Percentiles rank a stretch among this genome's conserved stretches.
Evolutionary conservation across 805 yeast genomes (phyloP).

Genomic region (Hanseniaspora pseudoguilliermondii): DNA sequence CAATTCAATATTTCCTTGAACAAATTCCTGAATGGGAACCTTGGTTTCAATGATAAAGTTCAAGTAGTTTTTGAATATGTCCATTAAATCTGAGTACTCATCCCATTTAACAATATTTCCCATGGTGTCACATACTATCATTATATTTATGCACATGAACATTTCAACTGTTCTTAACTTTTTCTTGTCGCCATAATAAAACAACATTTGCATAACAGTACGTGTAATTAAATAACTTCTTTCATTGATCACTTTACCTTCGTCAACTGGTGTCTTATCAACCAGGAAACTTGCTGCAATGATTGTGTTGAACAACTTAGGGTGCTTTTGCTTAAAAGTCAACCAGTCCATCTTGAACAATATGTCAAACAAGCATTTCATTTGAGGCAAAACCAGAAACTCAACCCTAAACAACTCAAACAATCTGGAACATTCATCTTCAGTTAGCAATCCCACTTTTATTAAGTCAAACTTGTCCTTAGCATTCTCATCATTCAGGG

Average conservation of each 20-base stretch:
- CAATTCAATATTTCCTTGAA: conserved; percentile 16
- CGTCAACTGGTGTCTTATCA: conserved; percentile 20
- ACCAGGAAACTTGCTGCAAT: conserved; percentile 46
- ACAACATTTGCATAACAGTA: conserved; percentile 37
- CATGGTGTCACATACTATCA: conserved; percentile 64
- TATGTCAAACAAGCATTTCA: conserved; percentile 43
- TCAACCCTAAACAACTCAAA: conserved; percentile 37
- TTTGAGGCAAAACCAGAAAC: conserved; percentile 33
- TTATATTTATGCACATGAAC: conserved; percentile 30
- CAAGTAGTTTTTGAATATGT: conserved; percentile 44
- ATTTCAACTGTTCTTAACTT: conserved; percentile 51
- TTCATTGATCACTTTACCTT: conserved; percentile 25
- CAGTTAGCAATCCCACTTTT: conserved; percentile 42
- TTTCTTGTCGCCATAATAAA: conserved; percentile 26
- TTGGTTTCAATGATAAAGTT: conserved; percentile 67
- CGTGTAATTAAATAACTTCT: conserved; percentile 39
- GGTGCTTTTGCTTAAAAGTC: conserved; percentile 38
- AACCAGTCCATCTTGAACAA: conserved; percentile 35
- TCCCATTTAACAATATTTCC: conserved; percentile 2
- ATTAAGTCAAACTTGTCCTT: conserved; percentile 36
- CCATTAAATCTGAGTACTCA: background rate
- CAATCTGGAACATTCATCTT: conserved; percentile 46
- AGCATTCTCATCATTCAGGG: background rate
- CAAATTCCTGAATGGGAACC: conserved; percentile 30
- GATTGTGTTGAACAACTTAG: conserved; percentile 50